Evolutionary conservation across 345 rosid genomes (phyloP), one percentile per base, ranked within the genome.

Genomic region (Eucalyptus erythrocorys): DNA sequence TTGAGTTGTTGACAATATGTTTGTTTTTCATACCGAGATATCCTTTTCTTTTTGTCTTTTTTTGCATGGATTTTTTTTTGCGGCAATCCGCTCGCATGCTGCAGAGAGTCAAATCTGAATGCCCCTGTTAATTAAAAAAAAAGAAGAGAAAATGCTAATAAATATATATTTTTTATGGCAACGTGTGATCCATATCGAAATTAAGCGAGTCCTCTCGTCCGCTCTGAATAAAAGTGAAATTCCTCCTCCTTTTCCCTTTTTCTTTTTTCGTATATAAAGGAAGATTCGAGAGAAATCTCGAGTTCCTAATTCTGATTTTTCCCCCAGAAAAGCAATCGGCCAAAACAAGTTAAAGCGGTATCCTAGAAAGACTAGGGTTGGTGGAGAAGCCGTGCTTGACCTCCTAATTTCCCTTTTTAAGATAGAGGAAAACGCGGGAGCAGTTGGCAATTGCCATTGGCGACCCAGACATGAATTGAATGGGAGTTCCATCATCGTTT

Each of bases 11-110:
- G 61, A 55, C 61, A 24, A 55, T 55, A 55, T 55, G 61, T 55
- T 55, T 22, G 13, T 55, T 55, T 22, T 55, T 24, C 30, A 55
- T 32, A 4, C 21, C 12, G 79, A 66, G 6, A 32, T 32, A n/a
- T n/a, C 71, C 1, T n/a, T 1, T 13, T 6, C 0, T 64, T 2
- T 32, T 4, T n/a, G 7, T 16, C 7, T 4, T 2, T n/a, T 17
- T n/a, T n/a, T 7, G 37, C 22, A n/a, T 21, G 10, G 5, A 15
- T n/a, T 66, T 61, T 49, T 21, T 21, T 32, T 32, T 66, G 19
- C 24, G 24, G 80, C 19, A 68, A 68, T 68, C 22, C 24, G 24
- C 4, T 32, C 40, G 12, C 42, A 32, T 68, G 80, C 80, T 4
- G 42, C 37, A 15, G 21, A 8, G 13, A 14, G 40, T 64, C 76